Conservation (phyloP, 305 asterid species). For the Fraxinus latifolia region DNA sequence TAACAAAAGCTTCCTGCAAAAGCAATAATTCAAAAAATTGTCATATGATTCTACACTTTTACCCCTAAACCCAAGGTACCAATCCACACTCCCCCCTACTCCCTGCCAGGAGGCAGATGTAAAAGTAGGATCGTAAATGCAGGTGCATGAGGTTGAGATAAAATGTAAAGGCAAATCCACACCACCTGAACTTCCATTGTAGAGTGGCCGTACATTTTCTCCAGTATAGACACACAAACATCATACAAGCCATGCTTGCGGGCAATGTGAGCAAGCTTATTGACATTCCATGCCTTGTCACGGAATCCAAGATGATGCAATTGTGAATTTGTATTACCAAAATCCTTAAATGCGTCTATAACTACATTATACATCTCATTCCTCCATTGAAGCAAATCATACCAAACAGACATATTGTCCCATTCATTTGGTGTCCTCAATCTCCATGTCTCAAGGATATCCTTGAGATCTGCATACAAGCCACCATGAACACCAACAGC, state of each 20-base stretch:
- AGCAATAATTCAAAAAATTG: slow-evolving; percentile 3
- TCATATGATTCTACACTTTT: background rate
- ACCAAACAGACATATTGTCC: slow-evolving; percentile 99
- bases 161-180: slow-evolving; percentile 8
- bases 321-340: slow-evolving; percentile 74
- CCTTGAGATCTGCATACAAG: slow-evolving; percentile 92
- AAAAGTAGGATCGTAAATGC: background rate
- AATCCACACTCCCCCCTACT: slow-evolving; percentile 4
- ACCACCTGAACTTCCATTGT: slow-evolving; percentile 99
- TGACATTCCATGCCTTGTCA: slow-evolving; percentile 99
- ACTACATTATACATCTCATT: slow-evolving; percentile 96
- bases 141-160: background rate
- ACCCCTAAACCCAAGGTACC: background rate
- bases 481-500: slow-evolving; percentile 77
- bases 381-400: slow-evolving; percentile 98
- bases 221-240: slow-evolving; percentile 90
- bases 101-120: background rate
- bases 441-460: slow-evolving; percentile 99
- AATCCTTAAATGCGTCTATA: slow-evolving; percentile 94
- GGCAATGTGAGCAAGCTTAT: slow-evolving; percentile 95
- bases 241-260: slow-evolving; percentile 95
- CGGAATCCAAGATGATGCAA: slow-evolving; percentile 98
- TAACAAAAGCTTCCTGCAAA: slow-evolving; percentile 95
- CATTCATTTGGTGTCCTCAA: slow-evolving; percentile 99
- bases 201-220: slow-evolving; percentile 99